Conservation (phyloP, 2,329 filamentous ascomycete species). For the Stagonosporopsis chrysanthemi region DNA sequence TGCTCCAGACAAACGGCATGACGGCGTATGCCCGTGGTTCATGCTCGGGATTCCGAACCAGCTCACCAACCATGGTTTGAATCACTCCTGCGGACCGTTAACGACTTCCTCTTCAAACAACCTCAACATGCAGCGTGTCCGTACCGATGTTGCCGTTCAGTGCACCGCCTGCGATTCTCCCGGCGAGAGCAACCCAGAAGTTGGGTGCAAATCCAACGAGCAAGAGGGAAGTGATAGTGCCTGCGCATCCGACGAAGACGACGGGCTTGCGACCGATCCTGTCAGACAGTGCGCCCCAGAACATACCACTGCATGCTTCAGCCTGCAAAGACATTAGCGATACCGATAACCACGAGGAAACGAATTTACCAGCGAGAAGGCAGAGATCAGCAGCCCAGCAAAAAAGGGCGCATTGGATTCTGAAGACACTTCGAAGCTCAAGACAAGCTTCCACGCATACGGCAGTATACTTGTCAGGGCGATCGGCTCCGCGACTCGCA, state of each 20-base stretch:
- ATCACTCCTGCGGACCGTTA: conserved; percentile 62
- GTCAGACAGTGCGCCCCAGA: conserved; percentile 51
- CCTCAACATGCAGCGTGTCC: conserved; percentile 53
- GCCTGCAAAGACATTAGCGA: conserved; percentile 50
- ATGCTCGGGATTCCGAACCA: conserved; percentile 70
- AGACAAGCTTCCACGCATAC: conserved; percentile 62
- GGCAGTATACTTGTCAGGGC: conserved; percentile 94
- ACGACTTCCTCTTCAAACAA: neutral
- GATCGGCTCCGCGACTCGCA: conserved; percentile 90
- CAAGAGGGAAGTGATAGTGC: conserved; percentile 83
- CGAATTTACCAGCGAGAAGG: conserved; percentile 70
- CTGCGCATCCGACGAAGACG: conserved; percentile 64
- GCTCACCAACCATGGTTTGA: conserved; percentile 88
- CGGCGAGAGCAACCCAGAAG: conserved; percentile 82
- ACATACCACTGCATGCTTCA: conserved; percentile 84
- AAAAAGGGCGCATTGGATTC: conserved; percentile 75
- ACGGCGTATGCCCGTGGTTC: conserved; percentile 82
- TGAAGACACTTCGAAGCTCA: conserved; percentile 46
- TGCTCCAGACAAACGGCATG: conserved; percentile 94
- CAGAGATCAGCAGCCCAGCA: conserved; percentile 85
- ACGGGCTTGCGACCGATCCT: conserved; percentile 52
- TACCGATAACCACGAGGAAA: neutral
- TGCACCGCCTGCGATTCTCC: conserved; percentile 78
- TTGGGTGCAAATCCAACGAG: conserved; percentile 83
- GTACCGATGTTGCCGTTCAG: conserved; percentile 81